Base-by-base conservation (phyloP, 139 green algal genomes). In the Edaphochlamys debaryana region DNA sequence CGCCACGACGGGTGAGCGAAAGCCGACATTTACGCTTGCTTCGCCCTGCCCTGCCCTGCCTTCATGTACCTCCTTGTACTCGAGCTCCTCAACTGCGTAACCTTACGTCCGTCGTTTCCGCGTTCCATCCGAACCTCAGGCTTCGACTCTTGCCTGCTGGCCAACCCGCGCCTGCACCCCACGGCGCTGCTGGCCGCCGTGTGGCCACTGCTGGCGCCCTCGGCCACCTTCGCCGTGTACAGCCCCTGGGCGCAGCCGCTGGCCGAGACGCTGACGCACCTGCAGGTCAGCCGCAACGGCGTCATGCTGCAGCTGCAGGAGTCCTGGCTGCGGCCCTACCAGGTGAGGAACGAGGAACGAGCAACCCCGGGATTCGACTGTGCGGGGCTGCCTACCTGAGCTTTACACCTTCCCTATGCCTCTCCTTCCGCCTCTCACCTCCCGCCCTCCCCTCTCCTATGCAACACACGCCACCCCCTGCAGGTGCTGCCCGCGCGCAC, bases 401-500 rank as follows among this genome's bases (percentile, higher is more conserved):
- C n/a, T 22, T 45, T 13, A 48, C n/a, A 7, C 23, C 7, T 29
- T 19, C 11, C 15, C 19, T 37, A 63, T n/a, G 17, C 9, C 9
- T 67, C 9, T 60, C 52, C 17, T 60, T 29, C 52, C 52, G 52
- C 58, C 58, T 30, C n/a, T n/a, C n/a, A n/a, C n/a, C n/a, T n/a
- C n/a, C n/a, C n/a, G n/a, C n/a, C n/a, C n/a, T n/a, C n/a, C 20
- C 23, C 22, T n/a, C 13, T 23, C 20, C 58, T 23, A 7, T 13
- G 20, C 20, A 30, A 7, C 58, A 30, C 23, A 5, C 30, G 19
- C 72, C 72, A 29, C 6, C 7, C 48, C 37, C n/a, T n/a, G n/a
- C 92, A 96, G 88, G 95, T 98, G 48, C 86, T 98, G 77, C 95
- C 95, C 8, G 62, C 79, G 7, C 86, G 95, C 34, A 98, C 93